Base-by-base conservation (phyloP, 306 rosid species). In the Prunus dulcis region DNA sequence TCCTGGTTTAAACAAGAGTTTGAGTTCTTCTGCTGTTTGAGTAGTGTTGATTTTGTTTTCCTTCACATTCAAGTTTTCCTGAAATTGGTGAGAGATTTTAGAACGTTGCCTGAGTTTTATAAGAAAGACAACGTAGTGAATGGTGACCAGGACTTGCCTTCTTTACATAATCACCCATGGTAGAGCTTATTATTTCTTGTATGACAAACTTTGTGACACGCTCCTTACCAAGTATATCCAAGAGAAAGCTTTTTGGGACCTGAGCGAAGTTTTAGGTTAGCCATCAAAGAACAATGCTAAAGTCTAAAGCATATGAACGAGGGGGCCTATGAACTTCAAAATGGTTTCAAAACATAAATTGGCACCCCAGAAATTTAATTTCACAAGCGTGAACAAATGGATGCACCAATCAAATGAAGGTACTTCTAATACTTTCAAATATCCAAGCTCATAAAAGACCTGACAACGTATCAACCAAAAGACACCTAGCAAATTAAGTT, bases 21-120 rank as follows among this genome's bases (percentile, higher is more conserved):
- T 82, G 27, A 93, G 91, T 82, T 90, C 90, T 79, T 85, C 90
- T 50, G 81, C 87, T 0, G 96, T 82, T 76, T 93, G 91, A 51
- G 71, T 82, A 9, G 98, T 93, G 77, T 79, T 85, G 80, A 91
- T 77, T 83, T 87, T 89, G 84, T 79, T 79, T 82, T 88, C 91
- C 93, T 91, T 84, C 72, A 86, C 93, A 41, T 85, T 87, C 76
- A 93, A 50, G 73, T 90, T 88, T 86, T 91, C 96, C 98, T 90
- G 92, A 69, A 70, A 64, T 25, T 56, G 71, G 61, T 74, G 22
- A 71, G 7, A 74, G 32, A 23, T 38, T 58, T n/a, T 30, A 71
- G 43, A 64, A 57, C 55, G 47, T 61, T 41, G 18, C 50, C 32
- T 12, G 47, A 45, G 7, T 63, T 46, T 41, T 62, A 20, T 18